phyloP scores from a whole-genome alignment of 2,329 filamentous ascomycete genomes.

The Stagonosporopsis vannaccii region DNA sequence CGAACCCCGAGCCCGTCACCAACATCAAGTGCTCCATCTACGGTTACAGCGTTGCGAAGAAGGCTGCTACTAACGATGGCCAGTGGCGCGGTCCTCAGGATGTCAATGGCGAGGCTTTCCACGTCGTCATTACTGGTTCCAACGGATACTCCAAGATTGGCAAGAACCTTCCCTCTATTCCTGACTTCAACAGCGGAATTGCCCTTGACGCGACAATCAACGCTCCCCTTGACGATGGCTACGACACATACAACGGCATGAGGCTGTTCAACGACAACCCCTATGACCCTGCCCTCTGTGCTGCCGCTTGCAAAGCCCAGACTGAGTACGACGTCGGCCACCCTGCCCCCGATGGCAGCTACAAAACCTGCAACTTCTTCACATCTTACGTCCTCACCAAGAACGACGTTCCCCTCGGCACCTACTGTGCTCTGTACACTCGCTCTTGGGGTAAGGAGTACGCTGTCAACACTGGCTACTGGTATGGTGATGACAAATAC shows the following conservation, averaged over 20 bases:
- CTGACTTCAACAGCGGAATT: slow-evolving; percentile 28
- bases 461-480: slow-evolving; percentile 37
- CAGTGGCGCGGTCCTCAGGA: slow-evolving; percentile 28
- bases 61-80: slow-evolving; percentile 32
- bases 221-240: slow-evolving; percentile 25
- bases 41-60: slow-evolving; percentile 32
- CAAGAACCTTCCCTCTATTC: slow-evolving; percentile 13
- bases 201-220: slow-evolving; percentile 36
- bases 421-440: slow-evolving; percentile 45
- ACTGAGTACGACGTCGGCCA: slow-evolving; percentile 45
- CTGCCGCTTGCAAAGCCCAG: slow-evolving; percentile 45
- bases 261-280: slow-evolving; percentile 39
- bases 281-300: slow-evolving; percentile 42
- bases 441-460: slow-evolving; percentile 22
- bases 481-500: slow-evolving; percentile 24
- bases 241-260: slow-evolving; percentile 40
- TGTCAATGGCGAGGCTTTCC: slow-evolving; percentile 24
- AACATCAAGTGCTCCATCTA: slow-evolving; percentile 41
- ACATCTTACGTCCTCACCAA: slow-evolving; percentile 49
- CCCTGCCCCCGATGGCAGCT: slow-evolving; percentile 35
- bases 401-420: slow-evolving; percentile 46
- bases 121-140: slow-evolving; percentile 37
- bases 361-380: slow-evolving; percentile 50
- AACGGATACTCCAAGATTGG: slow-evolving; percentile 40
- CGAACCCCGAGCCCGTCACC: slow-evolving; percentile 30